phyloP scores from a whole-genome alignment of 257 asterid genomes.

The Solanum clarkiae region DNA sequence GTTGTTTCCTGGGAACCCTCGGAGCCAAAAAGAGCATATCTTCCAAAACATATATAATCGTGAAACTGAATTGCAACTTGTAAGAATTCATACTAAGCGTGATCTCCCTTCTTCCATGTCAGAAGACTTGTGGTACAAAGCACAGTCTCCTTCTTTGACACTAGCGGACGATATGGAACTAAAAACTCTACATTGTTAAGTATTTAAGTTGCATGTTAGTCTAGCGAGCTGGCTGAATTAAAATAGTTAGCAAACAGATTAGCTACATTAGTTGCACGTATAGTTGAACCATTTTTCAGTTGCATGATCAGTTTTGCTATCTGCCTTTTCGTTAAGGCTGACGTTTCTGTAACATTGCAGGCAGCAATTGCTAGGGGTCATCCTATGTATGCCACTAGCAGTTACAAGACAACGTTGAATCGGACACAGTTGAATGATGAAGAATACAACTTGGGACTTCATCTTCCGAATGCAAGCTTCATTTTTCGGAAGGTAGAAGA shows the following conservation, averaged over 20 bases:
- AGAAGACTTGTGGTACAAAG: background rate
- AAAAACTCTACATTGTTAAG: background rate
- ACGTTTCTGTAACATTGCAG: slow-evolving; percentile 18
- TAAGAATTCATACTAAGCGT: background rate
- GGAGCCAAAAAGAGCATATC: background rate
- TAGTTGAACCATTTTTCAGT: background rate
- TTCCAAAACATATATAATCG: background rate
- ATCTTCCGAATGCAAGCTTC: slow-evolving; percentile 45
- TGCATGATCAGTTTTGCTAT: background rate
- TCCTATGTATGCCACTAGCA: slow-evolving; percentile 40
- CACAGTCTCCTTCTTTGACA: background rate
- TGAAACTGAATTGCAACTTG: background rate
- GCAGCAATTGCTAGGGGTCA: slow-evolving; percentile 60
- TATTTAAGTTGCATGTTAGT: background rate
- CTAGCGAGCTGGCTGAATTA: background rate
- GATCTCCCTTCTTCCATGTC: background rate
- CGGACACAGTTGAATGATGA: slow-evolving; percentile 25
- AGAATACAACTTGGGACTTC: slow-evolving; percentile 29
- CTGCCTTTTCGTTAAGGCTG: background rate
- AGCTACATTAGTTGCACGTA: background rate
- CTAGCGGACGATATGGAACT: background rate
- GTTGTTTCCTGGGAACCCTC: too few species aligned
- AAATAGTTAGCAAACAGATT: background rate
- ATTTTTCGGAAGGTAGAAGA: slow-evolving; percentile 42
- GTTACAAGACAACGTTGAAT: slow-evolving; percentile 33